Percentiles rank a stretch among this genome's conserved stretches.
Conservation (phyloP, 1,284 basidiomycete species). For the Melampsora abietis-canadensis region DNA sequence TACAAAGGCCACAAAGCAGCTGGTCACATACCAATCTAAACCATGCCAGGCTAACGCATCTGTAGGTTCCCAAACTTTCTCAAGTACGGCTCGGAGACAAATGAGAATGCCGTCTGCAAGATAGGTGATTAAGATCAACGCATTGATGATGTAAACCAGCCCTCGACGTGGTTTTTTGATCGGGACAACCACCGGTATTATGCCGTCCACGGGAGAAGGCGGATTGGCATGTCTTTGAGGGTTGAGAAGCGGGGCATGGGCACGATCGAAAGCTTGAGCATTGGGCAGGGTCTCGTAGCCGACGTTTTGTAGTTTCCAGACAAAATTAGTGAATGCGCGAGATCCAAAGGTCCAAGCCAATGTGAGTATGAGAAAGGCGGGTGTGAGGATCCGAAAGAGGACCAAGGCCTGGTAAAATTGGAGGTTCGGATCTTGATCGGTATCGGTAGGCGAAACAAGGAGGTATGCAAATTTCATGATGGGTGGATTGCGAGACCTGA, state of each 20-base stretch:
- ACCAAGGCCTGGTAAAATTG: slow-evolving; percentile 18
- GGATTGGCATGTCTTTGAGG: neutral
- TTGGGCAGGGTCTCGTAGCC: slow-evolving; percentile 35
- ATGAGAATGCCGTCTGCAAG: slow-evolving; percentile 58
- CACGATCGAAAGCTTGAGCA: slow-evolving; percentile 1
- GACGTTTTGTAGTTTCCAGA: slow-evolving; percentile 37
- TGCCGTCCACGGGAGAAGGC: slow-evolving; percentile 54
- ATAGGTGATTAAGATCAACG: slow-evolving; percentile 56
- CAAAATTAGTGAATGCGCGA: slow-evolving; percentile 24
- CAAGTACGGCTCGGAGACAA: slow-evolving; percentile 63
- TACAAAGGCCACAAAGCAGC: slow-evolving; percentile 30
- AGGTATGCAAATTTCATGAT: too few species aligned
- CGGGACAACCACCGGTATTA: slow-evolving; percentile 70
- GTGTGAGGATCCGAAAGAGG: slow-evolving; percentile 28
- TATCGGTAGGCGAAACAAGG: neutral
- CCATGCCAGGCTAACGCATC: slow-evolving; percentile 18
- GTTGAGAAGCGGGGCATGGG: neutral
- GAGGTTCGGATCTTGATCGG: neutral
- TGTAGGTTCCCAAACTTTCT: slow-evolving; percentile 61
- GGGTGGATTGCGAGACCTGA: too few species aligned
- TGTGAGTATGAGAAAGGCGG: slow-evolving; percentile 21
- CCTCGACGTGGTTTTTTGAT: slow-evolving; percentile 67
- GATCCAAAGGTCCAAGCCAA: slow-evolving; percentile 29
- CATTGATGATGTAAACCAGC: slow-evolving; percentile 66
- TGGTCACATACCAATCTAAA: slow-evolving; percentile 24